These are phyloP conservation scores for Hypoxylon sp. DNA, from an alignment of 2,329 filamentous ascomycete species.

Conservation along the genomic window DNA sequence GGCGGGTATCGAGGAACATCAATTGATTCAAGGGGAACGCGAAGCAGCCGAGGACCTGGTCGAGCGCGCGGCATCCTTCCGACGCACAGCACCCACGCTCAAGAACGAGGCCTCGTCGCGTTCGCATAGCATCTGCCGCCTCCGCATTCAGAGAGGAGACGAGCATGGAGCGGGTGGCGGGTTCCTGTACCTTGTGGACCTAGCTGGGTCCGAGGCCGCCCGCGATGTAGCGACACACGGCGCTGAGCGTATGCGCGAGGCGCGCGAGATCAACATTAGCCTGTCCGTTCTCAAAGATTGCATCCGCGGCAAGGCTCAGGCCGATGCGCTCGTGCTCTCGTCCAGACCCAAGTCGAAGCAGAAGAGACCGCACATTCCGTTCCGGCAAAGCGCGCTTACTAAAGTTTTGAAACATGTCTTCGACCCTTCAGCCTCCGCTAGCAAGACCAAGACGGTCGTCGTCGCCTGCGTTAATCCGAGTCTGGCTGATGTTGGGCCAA, in stretches of 20 bases:
- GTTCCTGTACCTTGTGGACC: neutral
- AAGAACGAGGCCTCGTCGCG: neutral
- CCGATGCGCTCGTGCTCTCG: neutral
- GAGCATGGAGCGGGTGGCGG: neutral
- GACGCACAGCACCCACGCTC: neutral
- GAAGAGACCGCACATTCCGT: neutral
- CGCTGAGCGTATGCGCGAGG: neutral
- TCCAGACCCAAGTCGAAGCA: neutral
- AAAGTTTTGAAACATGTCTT: neutral
- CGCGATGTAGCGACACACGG: neutral
- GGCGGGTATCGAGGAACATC: neutral
- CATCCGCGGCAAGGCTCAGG: neutral
- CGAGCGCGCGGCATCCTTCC: neutral
- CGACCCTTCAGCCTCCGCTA: neutral
- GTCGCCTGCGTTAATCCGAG: neutral
- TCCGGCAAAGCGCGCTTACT: neutral
- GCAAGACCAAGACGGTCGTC: neutral
- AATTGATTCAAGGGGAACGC: neutral
- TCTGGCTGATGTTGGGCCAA: neutral
- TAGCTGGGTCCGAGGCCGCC: neutral
- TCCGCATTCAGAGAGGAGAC: neutral
- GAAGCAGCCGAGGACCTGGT: neutral
- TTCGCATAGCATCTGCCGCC: neutral
- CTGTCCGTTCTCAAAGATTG: neutral
- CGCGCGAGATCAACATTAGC: slow-evolving; percentile 1